Percentiles rank a stretch among this genome's conserved stretches.
Conservation (phyloP, 2,329 filamentous ascomycete species). For the Colletotrichum tamarilloi region DNA sequence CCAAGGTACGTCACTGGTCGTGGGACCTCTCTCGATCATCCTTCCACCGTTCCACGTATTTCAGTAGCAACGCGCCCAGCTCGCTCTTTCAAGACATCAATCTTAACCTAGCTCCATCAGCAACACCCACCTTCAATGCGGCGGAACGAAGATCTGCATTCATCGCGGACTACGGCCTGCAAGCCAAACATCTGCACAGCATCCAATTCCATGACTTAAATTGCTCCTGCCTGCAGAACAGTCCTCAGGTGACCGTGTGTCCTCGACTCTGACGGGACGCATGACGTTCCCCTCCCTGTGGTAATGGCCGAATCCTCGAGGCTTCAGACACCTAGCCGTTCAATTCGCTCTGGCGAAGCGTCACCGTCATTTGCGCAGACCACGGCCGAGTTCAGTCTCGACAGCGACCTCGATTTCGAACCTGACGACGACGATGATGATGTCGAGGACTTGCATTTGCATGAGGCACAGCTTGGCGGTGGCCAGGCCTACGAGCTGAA, state of each 20-base stretch:
- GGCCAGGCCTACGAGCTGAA: constrained; percentile 48
- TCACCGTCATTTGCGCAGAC: constrained; percentile 54
- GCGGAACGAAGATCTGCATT: not conserved
- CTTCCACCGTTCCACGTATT: not conserved
- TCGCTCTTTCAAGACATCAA: constrained; percentile 10
- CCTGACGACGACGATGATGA: constrained; percentile 38
- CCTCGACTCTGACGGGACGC: not conserved
- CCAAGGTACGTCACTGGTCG: constrained; percentile 33
- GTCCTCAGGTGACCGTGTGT: not conserved
- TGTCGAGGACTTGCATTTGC: constrained; percentile 41
- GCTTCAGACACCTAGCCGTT: not conserved
- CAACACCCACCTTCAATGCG: not conserved
- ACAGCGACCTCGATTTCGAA: constrained; percentile 45
- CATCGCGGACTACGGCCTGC: not conserved
- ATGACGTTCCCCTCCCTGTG: not conserved
- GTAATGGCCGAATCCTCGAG: constrained; percentile 23
- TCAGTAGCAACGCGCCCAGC: not conserved
- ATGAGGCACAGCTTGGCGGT: constrained; percentile 41
- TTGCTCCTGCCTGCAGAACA: not conserved
- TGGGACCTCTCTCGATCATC: not conserved
- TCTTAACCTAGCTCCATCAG: constrained; percentile 1
- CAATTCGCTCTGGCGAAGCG: constrained; percentile 37
- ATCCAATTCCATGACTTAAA: constrained; percentile 10
- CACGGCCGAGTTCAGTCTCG: constrained; percentile 49
- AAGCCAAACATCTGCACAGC: not conserved